Evolutionary conservation across 2,329 filamentous ascomycete species (phyloP).

Genomic region (Mollisia scopiformis): DNA sequence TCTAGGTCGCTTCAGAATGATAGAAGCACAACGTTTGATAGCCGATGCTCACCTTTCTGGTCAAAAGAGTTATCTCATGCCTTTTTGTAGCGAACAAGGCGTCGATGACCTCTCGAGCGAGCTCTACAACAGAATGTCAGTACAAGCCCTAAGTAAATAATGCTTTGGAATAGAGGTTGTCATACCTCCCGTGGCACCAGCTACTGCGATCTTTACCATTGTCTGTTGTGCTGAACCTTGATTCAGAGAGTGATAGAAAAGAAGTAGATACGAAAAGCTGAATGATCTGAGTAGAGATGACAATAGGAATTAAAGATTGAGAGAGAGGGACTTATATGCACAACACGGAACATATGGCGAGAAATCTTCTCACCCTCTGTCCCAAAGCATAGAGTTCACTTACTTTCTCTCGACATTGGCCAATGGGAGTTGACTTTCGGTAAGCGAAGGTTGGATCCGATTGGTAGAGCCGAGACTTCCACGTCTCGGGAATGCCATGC

Average conservation of each 20-base stretch:
- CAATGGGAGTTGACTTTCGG: slow-evolving; percentile 23
- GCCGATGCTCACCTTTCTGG: slow-evolving; percentile 43
- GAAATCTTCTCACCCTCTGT: too few species aligned
- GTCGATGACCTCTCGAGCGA: slow-evolving; percentile 56
- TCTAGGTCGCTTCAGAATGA: slow-evolving; percentile 20
- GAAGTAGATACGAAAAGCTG: too few species aligned
- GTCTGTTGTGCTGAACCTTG: not conserved
- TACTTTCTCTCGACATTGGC: slow-evolving; percentile 1
- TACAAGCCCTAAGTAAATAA: not conserved
- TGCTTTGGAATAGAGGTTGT: not conserved
- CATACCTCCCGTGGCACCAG: slow-evolving; percentile 48
- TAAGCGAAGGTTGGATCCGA: slow-evolving; percentile 13
- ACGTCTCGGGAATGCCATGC: too few species aligned
- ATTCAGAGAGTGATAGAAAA: not conserved
- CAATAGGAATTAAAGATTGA: too few species aligned
- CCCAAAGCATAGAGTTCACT: too few species aligned
- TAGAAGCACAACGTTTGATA: not conserved
- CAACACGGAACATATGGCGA: not conserved
- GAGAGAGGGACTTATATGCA: not conserved
- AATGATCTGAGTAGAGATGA: too few species aligned
- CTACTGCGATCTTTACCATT: slow-evolving; percentile 50
- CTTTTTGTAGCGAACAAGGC: slow-evolving; percentile 49
- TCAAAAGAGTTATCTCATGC: slow-evolving; percentile 56
- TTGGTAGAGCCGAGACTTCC: not conserved
- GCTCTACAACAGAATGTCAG: slow-evolving; percentile 41